These are phyloP conservation scores for Drechslera avenae DNA, from an alignment of 2,329 filamentous ascomycete species.

Conservation along the genomic window DNA sequence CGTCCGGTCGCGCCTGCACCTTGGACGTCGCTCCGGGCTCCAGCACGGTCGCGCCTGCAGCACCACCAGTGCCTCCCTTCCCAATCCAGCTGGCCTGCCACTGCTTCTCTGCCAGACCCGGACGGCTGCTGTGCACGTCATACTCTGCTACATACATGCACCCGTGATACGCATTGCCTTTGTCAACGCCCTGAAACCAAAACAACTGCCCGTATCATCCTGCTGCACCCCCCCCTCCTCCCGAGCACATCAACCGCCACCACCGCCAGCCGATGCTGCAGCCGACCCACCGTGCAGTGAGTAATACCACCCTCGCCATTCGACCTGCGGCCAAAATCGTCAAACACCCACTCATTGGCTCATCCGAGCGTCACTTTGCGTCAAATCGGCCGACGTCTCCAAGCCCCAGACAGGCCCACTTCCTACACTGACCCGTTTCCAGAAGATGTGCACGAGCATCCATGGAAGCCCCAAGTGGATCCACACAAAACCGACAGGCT, in stretches of 20 bases:
- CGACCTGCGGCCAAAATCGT: not conserved
- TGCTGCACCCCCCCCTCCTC: no score
- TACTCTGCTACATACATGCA: conserved; percentile 11
- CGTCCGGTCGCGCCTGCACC: not conserved
- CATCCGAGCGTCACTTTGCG: not conserved
- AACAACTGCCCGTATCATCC: no score
- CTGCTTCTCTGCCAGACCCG: not conserved
- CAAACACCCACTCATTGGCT: not conserved
- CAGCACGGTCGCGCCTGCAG: conserved; percentile 2
- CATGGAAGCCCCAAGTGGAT: conserved; percentile 18
- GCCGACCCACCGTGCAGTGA: not conserved
- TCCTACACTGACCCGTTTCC: conserved; percentile 18
- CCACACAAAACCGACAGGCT: conserved; percentile 5
- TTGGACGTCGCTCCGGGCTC: not conserved
- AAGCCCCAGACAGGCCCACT: conserved; percentile 13
- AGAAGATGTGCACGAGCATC: conserved; percentile 28
- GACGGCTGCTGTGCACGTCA: conserved; percentile 14
- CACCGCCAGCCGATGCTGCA: no score
- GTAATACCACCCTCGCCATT: not conserved
- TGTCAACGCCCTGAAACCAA: not conserved
- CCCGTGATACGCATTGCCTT: not conserved
- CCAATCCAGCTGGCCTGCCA: conserved; percentile 14
- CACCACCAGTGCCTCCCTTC: conserved; percentile 8
- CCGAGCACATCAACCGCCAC: no score
- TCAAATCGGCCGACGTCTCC: conserved; percentile 12